phyloP scores from a whole-genome alignment of 345 rosid species.

The Aquilaria sinensis region DNA sequence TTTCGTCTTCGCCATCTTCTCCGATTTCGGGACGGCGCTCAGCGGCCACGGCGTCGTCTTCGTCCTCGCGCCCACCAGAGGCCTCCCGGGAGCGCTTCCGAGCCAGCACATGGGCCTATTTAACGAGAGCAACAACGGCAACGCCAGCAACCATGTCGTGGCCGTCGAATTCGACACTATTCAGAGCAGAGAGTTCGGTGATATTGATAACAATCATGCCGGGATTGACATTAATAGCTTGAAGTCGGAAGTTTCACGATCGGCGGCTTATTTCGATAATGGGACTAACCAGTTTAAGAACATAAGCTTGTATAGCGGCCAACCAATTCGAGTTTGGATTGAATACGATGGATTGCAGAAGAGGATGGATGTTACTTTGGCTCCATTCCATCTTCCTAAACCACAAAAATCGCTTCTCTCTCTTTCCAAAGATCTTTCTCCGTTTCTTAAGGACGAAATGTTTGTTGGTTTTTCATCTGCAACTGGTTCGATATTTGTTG shows the following conservation, averaged over 20 bases:
- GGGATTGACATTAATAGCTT: conserved; percentile 22
- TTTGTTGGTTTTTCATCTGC: conserved; percentile 71
- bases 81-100: conserved; percentile 3
- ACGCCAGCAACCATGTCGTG: conserved; percentile 18
- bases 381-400: conserved; percentile 25
- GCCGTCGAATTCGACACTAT: conserved; percentile 28
- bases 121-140: conserved; percentile 12
- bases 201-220: conserved; percentile 22
- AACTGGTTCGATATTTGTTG: conserved; percentile 33
- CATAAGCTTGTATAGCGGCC: conserved; percentile 26
- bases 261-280: conserved; percentile 11
- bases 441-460: conserved; percentile 27
- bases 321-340: conserved; percentile 41
- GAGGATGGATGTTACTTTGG: conserved; percentile 31
- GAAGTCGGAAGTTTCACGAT: conserved; percentile 1
- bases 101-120: conserved; percentile 17
- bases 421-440: conserved; percentile 32
- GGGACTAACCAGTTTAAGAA: not conserved
- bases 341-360: conserved; percentile 33
- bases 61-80: conserved; percentile 8
- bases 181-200: conserved; percentile 4
- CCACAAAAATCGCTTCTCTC: conserved; percentile 47
- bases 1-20: not conserved
- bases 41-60: conserved; percentile 13
- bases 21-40: not conserved